These are phyloP conservation scores for Apophysomyces trapeziformis DNA, from an alignment of 371 early-diverging fungal species.

Conservation along the genomic window DNA sequence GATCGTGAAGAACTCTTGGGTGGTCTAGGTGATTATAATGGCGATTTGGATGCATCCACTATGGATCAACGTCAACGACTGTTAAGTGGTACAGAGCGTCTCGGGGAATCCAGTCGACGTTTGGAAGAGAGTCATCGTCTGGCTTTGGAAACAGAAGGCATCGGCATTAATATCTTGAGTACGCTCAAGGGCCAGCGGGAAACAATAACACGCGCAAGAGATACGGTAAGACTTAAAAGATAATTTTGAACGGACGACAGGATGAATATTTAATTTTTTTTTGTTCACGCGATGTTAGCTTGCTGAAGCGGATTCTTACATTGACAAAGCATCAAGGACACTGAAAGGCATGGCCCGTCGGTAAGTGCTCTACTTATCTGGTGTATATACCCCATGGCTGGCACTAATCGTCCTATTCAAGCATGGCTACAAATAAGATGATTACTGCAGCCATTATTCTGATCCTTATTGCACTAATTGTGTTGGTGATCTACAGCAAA, in stretches of 20 bases:
- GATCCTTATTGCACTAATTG: conserved; percentile 79
- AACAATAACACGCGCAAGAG: conserved; percentile 85
- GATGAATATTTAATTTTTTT: not conserved
- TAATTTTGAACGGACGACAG: not conserved
- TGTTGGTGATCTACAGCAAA: conserved; percentile 84
- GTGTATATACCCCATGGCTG: not conserved
- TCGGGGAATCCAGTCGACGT: conserved; percentile 77
- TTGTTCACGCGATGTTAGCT: conserved; percentile 50
- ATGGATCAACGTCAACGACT: conserved; percentile 86
- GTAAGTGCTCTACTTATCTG: conserved; percentile 51
- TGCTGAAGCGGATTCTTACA: conserved; percentile 85
- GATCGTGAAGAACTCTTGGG: conserved; percentile 75
- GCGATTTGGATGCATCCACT: conserved; percentile 65
- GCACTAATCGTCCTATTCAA: conserved; percentile 30
- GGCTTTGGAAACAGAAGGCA: conserved; percentile 90
- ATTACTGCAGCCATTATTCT: conserved; percentile 87
- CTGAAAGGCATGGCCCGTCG: conserved; percentile 91
- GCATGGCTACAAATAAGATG: conserved; percentile 89
- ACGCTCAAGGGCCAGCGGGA: conserved; percentile 88
- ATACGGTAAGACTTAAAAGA: conserved; percentile 68
- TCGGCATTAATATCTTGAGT: conserved; percentile 84
- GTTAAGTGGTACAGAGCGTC: conserved; percentile 82
- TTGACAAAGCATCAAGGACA: conserved; percentile 87
- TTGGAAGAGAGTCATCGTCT: conserved; percentile 89
- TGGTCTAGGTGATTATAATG: conserved; percentile 32